A percentile compares a stretch with the other conserved stretches of the same genome.
These are phyloP conservation scores for Taphrina flavorubra DNA, from an alignment of 1,139 yeast species.

Conservation along the genomic window DNA sequence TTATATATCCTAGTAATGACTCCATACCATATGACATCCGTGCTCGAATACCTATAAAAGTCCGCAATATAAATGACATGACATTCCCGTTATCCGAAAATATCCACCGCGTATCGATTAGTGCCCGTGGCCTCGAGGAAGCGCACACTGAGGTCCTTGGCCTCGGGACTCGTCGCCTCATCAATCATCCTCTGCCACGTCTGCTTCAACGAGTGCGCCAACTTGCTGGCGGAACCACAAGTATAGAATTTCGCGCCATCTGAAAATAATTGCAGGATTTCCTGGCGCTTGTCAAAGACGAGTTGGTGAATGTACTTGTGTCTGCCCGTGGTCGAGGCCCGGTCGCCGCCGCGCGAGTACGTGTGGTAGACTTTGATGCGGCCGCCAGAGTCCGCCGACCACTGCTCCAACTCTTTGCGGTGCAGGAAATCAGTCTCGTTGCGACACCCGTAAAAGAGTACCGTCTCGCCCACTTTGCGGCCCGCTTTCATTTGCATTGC, in stretches of 20 bases:
- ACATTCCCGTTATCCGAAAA: constrained; percentile 11
- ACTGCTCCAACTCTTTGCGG: constrained; percentile 44
- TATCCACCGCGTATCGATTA: constrained; percentile 34
- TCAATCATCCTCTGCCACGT: constrained; percentile 29
- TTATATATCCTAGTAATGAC: no score
- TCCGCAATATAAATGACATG: no score
- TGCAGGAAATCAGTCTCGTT: constrained; percentile 51
- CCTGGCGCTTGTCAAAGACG: constrained; percentile 19
- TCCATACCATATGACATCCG: background rate
- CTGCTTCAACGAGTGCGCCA: constrained; percentile 35
- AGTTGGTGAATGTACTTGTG: constrained; percentile 36
- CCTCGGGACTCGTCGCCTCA: constrained; percentile 4
- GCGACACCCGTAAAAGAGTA: constrained; percentile 89
- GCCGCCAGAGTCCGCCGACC: constrained; percentile 12
- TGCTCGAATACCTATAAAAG: no score
- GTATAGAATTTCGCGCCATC: constrained; percentile 33
- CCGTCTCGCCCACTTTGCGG: constrained; percentile 68
- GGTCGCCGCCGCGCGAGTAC: constrained; percentile 32
- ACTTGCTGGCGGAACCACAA: constrained; percentile 40
- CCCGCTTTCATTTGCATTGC: constrained; percentile 60
- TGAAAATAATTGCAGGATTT: constrained; percentile 14
- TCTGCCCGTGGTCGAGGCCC: constrained; percentile 11
- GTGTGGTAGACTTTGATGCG: constrained; percentile 18
- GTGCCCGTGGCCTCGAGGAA: constrained; percentile 32
- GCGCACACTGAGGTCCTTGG: background rate